A percentile compares a stretch with the other conserved stretches of the same genome.
Evolutionary conservation across 306 rosid genomes (phyloP).

Genomic region (Luffa aegyptiaca): DNA sequence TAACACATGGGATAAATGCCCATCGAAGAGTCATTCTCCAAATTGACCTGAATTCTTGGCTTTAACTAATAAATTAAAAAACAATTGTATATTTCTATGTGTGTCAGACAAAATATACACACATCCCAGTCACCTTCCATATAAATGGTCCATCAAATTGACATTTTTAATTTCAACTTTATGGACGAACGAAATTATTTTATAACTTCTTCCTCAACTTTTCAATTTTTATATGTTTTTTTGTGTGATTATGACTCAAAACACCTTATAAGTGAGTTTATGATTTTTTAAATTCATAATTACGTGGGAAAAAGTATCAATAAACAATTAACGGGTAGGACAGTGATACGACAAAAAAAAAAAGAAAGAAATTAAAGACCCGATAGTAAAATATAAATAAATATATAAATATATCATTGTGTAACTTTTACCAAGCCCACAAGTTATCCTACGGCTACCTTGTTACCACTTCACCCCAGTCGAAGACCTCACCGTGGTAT

Average conservation of each 20-base stretch:
- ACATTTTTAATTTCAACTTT: neutral
- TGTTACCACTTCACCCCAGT: no score
- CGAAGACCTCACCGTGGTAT: no score
- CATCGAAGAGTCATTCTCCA: neutral
- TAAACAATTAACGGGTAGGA: neutral
- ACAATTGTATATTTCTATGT: neutral
- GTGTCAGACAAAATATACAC: neutral
- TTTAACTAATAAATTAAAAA: neutral
- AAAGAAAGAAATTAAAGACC: no score
- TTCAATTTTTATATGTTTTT: neutral
- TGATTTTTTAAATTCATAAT: neutral
- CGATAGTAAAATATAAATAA: no score
- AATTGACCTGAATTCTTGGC: neutral
- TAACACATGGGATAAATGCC: neutral
- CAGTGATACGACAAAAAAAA: no score
- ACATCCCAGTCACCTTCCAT: neutral
- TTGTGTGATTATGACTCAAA: neutral
- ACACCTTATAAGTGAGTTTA: neutral
- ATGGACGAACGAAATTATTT: neutral
- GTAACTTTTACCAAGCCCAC: no score
- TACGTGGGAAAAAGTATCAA: neutral
- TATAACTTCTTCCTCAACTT: neutral
- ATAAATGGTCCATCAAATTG: neutral
- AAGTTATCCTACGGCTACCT: no score
- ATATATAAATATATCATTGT: no score